Evolutionary conservation across 2,329 filamentous ascomycete genomes (phyloP), one percentile per base, ranked within the genome.

Genomic region (Thelonectria blattea): DNA sequence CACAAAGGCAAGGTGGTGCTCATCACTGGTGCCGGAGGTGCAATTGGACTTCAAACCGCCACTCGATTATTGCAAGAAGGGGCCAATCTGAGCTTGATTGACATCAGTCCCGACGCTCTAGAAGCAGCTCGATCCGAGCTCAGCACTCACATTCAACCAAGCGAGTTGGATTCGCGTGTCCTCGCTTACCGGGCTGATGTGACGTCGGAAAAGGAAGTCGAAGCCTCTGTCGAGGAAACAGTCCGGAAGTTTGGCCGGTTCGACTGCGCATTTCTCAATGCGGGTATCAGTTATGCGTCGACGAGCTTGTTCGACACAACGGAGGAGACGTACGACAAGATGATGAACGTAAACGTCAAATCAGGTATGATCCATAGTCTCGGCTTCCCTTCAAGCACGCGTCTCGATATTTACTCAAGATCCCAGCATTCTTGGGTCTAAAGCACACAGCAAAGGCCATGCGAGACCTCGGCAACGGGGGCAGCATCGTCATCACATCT

Each of bases 291-390:
- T 3, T 52, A 52, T 10, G 20, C 50, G 14, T 43, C 50, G 9
- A 52, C 50, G 3, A 52, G 50, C 10, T 43, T 52, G 17, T 52
- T 52, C n/a, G 39, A 52, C 11, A 52, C 50, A 11, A 52, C 50
- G 4, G 50, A 43, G 39, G 50, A 52, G 17, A 45, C 15, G 10
- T 52, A 52, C 12, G 39, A 52, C 9, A 37, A 24, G 4, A 24
- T 52, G 2, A 52, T 52, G 50, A 18, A 39, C 30, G 41, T 52
- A 14, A 52, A 52, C 20, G 50, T 52, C 22, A 52, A 52, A 7
- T 52, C 50, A 30, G 50, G 50, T 52, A 45, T 9, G 34, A 6
- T 2, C 47, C 27, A 7, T 2, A 30, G 9, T 7, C 27, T 24
- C 27, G 8, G 27, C 10, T 20, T 14, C 18, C 17, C 3, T 7